Percentiles rank a stretch among this genome's conserved stretches.
These are phyloP conservation scores for Pleurotus eryngii DNA, from an alignment of 768 basidiomycete species.

Conservation along the genomic window DNA sequence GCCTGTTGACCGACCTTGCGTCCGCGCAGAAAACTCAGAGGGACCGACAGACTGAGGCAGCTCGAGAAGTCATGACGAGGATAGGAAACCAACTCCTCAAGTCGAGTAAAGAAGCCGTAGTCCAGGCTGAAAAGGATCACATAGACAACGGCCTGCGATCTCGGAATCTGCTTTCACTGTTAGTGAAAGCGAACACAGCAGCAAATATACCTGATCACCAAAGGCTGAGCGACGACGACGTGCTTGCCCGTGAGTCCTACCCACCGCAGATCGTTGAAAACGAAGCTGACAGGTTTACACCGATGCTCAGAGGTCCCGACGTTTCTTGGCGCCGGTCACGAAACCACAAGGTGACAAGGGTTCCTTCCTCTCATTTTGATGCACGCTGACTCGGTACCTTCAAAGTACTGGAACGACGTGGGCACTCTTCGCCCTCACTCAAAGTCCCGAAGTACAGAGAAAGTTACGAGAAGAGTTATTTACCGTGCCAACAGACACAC, in stretches of 20 bases:
- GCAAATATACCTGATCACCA: slow-evolving; percentile 54
- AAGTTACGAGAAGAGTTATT: slow-evolving; percentile 60
- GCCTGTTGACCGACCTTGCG: neutral
- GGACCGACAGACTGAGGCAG: slow-evolving; percentile 24
- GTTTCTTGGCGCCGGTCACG: slow-evolving; percentile 58
- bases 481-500: slow-evolving; percentile 47
- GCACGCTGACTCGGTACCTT: neutral
- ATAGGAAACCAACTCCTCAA: slow-evolving; percentile 48
- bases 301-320: slow-evolving; percentile 51
- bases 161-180: slow-evolving; percentile 58
- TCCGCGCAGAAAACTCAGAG: slow-evolving; percentile 26
- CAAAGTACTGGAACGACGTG: slow-evolving; percentile 47
- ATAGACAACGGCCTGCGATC: slow-evolving; percentile 26
- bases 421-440: slow-evolving; percentile 55
- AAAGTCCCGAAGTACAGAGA: slow-evolving; percentile 44
- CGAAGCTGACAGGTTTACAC: neutral
- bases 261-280: neutral
- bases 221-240: slow-evolving; percentile 58
- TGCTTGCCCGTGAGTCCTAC: slow-evolving; percentile 44
- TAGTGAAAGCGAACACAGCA: slow-evolving; percentile 64
- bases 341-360: slow-evolving; percentile 44
- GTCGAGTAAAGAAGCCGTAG: slow-evolving; percentile 43
- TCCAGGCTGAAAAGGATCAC: slow-evolving; percentile 23
- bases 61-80: slow-evolving; percentile 39
- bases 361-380: neutral